Conservation (phyloP, 768 basidiomycete species). For the Calocybe gangraenosa region DNA sequence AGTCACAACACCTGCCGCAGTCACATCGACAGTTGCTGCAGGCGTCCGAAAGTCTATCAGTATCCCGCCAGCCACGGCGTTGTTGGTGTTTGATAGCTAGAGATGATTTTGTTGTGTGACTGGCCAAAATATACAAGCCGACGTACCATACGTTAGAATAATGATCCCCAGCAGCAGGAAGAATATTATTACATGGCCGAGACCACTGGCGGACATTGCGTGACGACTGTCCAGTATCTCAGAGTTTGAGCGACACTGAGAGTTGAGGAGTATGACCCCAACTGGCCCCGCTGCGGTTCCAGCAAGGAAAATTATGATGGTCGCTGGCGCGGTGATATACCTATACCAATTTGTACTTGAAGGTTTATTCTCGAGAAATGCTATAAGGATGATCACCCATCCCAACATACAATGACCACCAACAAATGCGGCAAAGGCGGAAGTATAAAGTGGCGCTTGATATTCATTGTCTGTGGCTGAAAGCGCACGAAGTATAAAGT, state of each 20-base stretch:
- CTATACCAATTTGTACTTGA: background rate
- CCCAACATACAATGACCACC: slow-evolving; percentile 7
- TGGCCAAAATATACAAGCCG: background rate
- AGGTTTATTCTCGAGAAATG: background rate
- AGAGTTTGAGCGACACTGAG: slow-evolving; percentile 1
- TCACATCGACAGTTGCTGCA: background rate
- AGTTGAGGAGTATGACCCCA: slow-evolving; percentile 4
- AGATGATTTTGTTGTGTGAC: background rate
- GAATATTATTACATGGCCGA: background rate
- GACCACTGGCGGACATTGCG: slow-evolving; percentile 1
- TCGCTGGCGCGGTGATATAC: background rate
- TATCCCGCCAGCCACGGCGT: background rate
- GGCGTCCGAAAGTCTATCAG: background rate
- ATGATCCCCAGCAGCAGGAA: background rate
- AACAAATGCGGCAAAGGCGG: background rate
- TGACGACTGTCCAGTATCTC: slow-evolving; percentile 1
- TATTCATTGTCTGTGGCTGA: background rate
- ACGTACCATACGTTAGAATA: background rate
- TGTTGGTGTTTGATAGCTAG: background rate
- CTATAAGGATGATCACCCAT: slow-evolving; percentile 2
- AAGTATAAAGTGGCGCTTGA: slow-evolving; percentile 2
- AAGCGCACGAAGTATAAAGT: background rate
- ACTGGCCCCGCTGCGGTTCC: slow-evolving; percentile 2
- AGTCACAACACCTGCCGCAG: background rate
- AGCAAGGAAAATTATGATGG: background rate